Conservation (phyloP, 306 rosid species). For the Gleditsia sinensis region DNA sequence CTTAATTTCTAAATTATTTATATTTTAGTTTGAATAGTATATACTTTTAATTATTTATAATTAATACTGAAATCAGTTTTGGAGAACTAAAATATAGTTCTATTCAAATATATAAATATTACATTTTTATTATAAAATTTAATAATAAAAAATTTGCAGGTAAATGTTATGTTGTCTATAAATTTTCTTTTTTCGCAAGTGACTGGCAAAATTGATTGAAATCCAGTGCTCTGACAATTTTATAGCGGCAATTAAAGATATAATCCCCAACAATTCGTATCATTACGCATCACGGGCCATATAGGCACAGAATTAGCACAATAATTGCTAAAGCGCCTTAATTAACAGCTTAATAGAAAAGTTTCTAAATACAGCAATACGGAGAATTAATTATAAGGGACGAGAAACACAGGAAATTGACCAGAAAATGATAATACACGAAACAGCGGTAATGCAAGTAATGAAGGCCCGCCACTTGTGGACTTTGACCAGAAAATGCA, state of each 20-base stretch:
- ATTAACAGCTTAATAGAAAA: not conserved
- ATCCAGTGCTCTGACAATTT: no score
- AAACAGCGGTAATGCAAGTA: conserved; percentile 67
- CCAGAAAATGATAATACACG: conserved; percentile 56
- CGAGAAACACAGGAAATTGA: conserved; percentile 31
- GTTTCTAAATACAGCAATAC: conserved; percentile 7
- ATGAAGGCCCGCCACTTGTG: conserved; percentile 81
- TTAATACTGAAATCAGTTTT: no score
- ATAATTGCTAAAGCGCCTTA: not conserved
- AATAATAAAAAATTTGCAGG: no score
- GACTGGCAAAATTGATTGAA: no score
- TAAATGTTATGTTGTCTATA: no score
- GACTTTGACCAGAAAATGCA: conserved; percentile 88
- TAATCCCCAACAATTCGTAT: not conserved
- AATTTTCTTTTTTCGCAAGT: no score
- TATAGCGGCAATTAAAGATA: not conserved
- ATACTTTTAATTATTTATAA: no score
- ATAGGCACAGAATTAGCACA: not conserved
- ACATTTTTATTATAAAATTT: no score
- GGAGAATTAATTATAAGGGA: conserved; percentile 26
- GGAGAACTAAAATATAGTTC: no score
- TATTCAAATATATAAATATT: no score
- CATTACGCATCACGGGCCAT: not conserved
- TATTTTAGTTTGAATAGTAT: no score
- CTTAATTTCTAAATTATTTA: no score